Percentiles rank a stretch among this genome's conserved stretches.
These are phyloP conservation scores for Ampelomyces quisqualis DNA, from an alignment of 2,329 filamentous ascomycete species.

Conservation along the genomic window DNA sequence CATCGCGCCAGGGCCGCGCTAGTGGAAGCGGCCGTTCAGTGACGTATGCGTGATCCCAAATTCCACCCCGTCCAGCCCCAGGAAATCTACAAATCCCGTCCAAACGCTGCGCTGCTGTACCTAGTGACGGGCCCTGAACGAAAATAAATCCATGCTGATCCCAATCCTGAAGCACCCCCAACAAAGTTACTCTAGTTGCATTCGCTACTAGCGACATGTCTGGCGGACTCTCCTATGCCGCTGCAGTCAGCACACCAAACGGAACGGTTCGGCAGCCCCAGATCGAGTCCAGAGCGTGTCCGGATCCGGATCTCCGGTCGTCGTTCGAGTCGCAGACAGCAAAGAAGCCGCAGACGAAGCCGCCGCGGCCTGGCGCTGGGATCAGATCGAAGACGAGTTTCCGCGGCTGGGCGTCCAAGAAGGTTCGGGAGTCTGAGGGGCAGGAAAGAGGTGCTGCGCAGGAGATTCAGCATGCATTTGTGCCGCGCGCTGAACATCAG, in stretches of 20 bases:
- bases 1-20: conserved; percentile 8
- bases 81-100: background rate
- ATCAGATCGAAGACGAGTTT: conserved; percentile 17
- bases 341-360: conserved; percentile 7
- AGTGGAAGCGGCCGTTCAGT: conserved; percentile 17
- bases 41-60: conserved; percentile 4
- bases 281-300: conserved; percentile 14
- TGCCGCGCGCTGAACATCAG: conserved; percentile 22
- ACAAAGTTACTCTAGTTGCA: background rate
- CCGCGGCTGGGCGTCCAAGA: conserved; percentile 15
- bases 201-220: conserved; percentile 9
- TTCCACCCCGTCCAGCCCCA: conserved; percentile 3
- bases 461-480: conserved; percentile 6
- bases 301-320: conserved; percentile 12
- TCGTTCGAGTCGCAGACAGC: conserved; percentile 9
- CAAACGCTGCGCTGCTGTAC: background rate
- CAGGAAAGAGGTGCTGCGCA: conserved; percentile 10
- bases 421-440: conserved; percentile 4
- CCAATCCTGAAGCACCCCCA: conserved; percentile 5
- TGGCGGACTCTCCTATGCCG: conserved; percentile 20
- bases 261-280: conserved; percentile 14
- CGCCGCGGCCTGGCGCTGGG: conserved; percentile 14
- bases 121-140: too few relatives aligned
- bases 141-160: conserved; percentile 7
- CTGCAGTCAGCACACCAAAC: conserved; percentile 22